Percentiles rank a stretch among this genome's conserved stretches.
Evolutionary conservation across 148 eudicot genomes (phyloP).

Genomic region (Vaccinium vitisidaea): DNA sequence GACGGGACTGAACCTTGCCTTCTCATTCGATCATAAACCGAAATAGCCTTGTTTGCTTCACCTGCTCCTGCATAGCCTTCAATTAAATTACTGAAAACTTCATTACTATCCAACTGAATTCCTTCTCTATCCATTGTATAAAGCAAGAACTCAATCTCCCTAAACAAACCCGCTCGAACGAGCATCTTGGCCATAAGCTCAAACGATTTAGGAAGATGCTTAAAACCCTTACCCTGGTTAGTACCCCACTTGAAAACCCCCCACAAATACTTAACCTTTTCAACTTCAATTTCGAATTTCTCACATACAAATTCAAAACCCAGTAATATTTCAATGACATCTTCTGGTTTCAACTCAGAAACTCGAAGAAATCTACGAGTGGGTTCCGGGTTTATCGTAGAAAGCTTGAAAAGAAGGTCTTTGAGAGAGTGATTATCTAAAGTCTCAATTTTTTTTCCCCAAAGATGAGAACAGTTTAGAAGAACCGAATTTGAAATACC

Average conservation of each 20-base stretch:
- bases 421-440: conserved; percentile 29
- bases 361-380: conserved; percentile 53
- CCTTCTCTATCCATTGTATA: conserved; percentile 43
- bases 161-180: conserved; percentile 39
- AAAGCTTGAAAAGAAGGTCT: conserved; percentile 46
- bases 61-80: conserved; percentile 45
- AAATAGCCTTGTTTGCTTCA: conserved; percentile 47
- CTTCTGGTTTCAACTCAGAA: conserved; percentile 40
- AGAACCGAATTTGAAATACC: conserved; percentile 31
- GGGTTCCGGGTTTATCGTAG: conserved; percentile 44
- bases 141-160: conserved; percentile 61
- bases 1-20: conserved; percentile 39
- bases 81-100: conserved; percentile 54
- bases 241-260: conserved; percentile 55
- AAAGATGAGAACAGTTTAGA: conserved; percentile 22
- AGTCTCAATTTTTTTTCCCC: conserved; percentile 22
- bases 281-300: conserved; percentile 30
- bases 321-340: conserved; percentile 58
- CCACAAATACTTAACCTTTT: conserved; percentile 60
- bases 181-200: conserved; percentile 65
- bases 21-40: conserved; percentile 54
- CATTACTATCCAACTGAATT: conserved; percentile 56
- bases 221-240: conserved; percentile 37
- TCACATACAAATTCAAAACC: conserved; percentile 38
- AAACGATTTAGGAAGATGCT: conserved; percentile 48